A percentile compares a stretch with the other conserved stretches of the same genome.
Conservation (phyloP, 176 grass and related monocot species). For the Musa schizocarpa region DNA sequence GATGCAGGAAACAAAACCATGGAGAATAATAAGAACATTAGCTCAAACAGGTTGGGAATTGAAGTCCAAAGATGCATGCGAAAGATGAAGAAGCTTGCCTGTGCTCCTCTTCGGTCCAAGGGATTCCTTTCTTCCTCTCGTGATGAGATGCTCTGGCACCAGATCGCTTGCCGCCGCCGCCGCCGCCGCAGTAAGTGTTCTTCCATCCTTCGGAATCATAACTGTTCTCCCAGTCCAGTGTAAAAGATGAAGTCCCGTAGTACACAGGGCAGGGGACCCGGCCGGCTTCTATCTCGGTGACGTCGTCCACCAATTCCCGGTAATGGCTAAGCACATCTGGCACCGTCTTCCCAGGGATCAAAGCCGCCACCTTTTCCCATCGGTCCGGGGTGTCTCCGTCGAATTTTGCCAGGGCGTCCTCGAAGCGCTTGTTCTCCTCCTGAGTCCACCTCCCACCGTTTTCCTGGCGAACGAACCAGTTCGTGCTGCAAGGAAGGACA, state of each 20-base stretch:
- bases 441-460: slow-evolving; percentile 31
- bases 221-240: slow-evolving; percentile 47
- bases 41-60: no score
- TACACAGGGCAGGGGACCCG: slow-evolving; percentile 29
- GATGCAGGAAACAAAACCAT: no score
- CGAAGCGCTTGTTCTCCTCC: slow-evolving; percentile 88
- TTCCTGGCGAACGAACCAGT: slow-evolving; percentile 15
- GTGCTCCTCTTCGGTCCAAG: slow-evolving; percentile 95
- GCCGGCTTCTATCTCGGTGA: slow-evolving; percentile 65
- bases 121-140: slow-evolving; percentile 92
- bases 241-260: slow-evolving; percentile 34
- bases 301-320: slow-evolving; percentile 53
- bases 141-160: slow-evolving; percentile 47
- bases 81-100: slow-evolving; percentile 36
- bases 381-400: slow-evolving; percentile 41
- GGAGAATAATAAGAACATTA: no score
- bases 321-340: slow-evolving; percentile 58
- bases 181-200: slow-evolving; percentile 28
- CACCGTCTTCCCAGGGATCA: slow-evolving; percentile 57
- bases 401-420: slow-evolving; percentile 49
- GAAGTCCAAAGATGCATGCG: neutral
- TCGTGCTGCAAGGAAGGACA: slow-evolving; percentile 36
- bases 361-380: slow-evolving; percentile 59
- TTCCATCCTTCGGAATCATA: slow-evolving; percentile 26
- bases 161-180: slow-evolving; percentile 37